phyloP scores from a whole-genome alignment of 352 stramenopile species.

The Pythium phragmitis region DNA sequence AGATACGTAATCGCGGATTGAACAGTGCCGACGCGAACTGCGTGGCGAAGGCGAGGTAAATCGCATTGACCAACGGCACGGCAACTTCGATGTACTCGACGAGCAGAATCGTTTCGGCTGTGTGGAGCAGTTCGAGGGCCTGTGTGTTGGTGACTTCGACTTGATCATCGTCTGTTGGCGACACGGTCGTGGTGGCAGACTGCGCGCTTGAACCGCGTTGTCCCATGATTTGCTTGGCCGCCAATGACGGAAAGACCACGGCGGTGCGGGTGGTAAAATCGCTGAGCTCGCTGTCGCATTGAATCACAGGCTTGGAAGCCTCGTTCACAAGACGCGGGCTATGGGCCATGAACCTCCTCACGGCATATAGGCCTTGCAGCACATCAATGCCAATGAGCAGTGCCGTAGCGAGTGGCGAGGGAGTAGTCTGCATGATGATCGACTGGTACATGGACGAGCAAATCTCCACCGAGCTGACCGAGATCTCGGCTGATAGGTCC shows the following conservation, averaged over 20 bases:
- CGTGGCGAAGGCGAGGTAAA: conserved; percentile 4
- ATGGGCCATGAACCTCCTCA: background rate
- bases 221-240: background rate
- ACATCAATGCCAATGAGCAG: conserved; percentile 17
- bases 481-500: too few species aligned
- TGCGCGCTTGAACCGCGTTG: background rate
- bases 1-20: conserved; percentile 52
- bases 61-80: conserved; percentile 9
- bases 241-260: background rate
- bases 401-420: background rate
- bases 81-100: conserved; percentile 23
- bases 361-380: background rate
- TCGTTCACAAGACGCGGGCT: background rate
- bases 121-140: conserved; percentile 10
- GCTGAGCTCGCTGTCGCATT: background rate
- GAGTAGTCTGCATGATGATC: conserved; percentile 9
- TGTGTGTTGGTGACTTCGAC: background rate
- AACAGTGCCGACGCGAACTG: conserved; percentile 33
- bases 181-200: background rate
- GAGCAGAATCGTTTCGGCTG: conserved; percentile 13
- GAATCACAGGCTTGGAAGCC: background rate
- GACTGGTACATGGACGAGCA: conserved; percentile 21
- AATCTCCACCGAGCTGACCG: conserved; percentile 21
- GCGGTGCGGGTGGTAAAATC: background rate
- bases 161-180: background rate